Evolutionary conservation across 2,329 filamentous ascomycete species (phyloP).

Genomic region (Penicillium capsulatum): DNA sequence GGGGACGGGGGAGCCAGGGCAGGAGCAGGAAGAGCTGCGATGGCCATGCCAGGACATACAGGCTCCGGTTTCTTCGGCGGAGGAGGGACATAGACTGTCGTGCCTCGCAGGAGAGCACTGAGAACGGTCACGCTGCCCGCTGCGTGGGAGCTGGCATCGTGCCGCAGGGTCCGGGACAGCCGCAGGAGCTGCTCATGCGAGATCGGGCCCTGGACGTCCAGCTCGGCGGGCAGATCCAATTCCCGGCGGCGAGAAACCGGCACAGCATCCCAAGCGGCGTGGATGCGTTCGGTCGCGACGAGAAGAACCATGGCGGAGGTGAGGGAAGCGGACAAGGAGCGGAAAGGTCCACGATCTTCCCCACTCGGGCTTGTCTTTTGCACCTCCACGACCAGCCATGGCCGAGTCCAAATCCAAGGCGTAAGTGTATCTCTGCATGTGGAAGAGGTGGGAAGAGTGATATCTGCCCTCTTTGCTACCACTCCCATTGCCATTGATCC

Average conservation of each 20-base stretch:
- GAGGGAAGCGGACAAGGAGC: conserved; percentile 10
- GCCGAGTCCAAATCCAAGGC: conserved; percentile 28
- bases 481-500: too few species aligned
- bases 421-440: conserved; percentile 26
- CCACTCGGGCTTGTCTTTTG: conserved; percentile 18
- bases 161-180: conserved; percentile 31
- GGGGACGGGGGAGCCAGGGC: too few species aligned
- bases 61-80: conserved; percentile 72
- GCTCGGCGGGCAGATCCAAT: conserved; percentile 33
- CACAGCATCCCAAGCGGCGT: conserved; percentile 37
- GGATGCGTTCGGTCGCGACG: conserved; percentile 38
- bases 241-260: conserved; percentile 29
- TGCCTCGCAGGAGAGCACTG: conserved; percentile 66
- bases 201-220: conserved; percentile 34
- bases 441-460: too few species aligned
- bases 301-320: conserved; percentile 40
- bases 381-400: conserved; percentile 25
- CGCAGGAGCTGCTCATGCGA: conserved; percentile 42
- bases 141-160: conserved; percentile 9
- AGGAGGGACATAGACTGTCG: conserved; percentile 72
- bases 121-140: conserved; percentile 46
- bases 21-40: too few species aligned
- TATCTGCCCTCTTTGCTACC: too few species aligned
- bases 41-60: too few species aligned
- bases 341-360: conserved; percentile 24